Conservation (phyloP, 2,329 filamentous ascomycete species). For the Xylariaceae sp. region DNA sequence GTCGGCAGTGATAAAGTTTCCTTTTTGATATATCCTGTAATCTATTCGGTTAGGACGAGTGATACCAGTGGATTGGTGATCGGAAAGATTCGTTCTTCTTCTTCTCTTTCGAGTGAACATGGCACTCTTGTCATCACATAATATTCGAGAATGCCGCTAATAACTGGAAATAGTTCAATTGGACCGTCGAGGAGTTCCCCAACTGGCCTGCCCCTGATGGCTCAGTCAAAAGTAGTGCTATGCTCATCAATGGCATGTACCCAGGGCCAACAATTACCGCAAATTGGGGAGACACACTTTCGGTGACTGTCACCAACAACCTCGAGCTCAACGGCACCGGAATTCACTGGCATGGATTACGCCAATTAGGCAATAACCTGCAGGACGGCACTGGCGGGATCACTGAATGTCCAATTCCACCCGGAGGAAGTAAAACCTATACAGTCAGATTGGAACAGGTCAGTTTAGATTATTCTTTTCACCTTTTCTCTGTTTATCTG, state of each 20-base stretch:
- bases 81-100: too few relatives aligned
- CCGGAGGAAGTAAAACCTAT: slow-evolving; percentile 21
- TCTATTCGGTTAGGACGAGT: too few relatives aligned
- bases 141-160: too few relatives aligned
- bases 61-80: too few relatives aligned
- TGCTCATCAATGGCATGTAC: slow-evolving; percentile 62
- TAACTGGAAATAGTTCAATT: slow-evolving; percentile 1
- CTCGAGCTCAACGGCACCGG: slow-evolving; percentile 43
- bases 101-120: too few relatives aligned
- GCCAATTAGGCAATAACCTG: slow-evolving; percentile 34
- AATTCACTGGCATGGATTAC: slow-evolving; percentile 39
- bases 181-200: neutral
- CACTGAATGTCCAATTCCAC: slow-evolving; percentile 32
- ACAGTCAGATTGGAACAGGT: slow-evolving; percentile 21
- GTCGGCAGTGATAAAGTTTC: too few relatives aligned
- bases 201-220: slow-evolving; percentile 18
- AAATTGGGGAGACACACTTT: slow-evolving; percentile 60
- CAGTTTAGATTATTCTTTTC: too few relatives aligned
- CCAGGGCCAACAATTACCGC: slow-evolving; percentile 65
- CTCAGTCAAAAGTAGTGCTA: slow-evolving; percentile 32
- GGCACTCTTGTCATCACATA: too few relatives aligned
- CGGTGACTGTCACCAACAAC: slow-evolving; percentile 68
- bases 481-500: too few relatives aligned
- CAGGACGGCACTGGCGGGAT: slow-evolving; percentile 37
- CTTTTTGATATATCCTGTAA: too few relatives aligned